phyloP scores from a whole-genome alignment of 768 basidiomycete species.

The Coprinopsis marcescibilis region DNA sequence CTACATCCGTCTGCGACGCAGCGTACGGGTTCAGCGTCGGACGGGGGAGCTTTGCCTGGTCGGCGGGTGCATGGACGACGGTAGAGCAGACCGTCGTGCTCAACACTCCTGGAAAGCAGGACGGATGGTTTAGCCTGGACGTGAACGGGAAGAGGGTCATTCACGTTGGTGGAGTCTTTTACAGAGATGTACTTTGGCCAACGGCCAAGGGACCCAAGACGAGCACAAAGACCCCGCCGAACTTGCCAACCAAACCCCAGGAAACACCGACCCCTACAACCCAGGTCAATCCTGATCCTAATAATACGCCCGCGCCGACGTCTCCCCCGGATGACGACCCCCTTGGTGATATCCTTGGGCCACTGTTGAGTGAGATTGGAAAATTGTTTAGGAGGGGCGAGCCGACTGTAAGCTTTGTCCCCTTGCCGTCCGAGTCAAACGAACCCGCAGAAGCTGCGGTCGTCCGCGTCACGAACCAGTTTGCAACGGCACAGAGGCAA shows the following conservation, averaged over 20 bases:
- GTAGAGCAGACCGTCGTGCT: slow-evolving; percentile 63
- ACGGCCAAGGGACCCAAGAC: too few relatives aligned
- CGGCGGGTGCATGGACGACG: slow-evolving; percentile 62
- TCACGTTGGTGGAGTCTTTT: too few relatives aligned
- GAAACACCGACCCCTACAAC: too few relatives aligned
- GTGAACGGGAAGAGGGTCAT: slow-evolving; percentile 56
- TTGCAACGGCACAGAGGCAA: slow-evolving; percentile 1
- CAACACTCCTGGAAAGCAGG: slow-evolving; percentile 67
- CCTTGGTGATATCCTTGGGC: slow-evolving; percentile 12
- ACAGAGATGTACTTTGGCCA: slow-evolving; percentile 58
- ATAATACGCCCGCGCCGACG: background rate
- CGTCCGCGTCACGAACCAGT: background rate
- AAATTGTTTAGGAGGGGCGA: slow-evolving; percentile 4
- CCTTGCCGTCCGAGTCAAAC: background rate
- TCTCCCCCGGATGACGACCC: slow-evolving; percentile 4
- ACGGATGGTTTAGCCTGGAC: slow-evolving; percentile 59
- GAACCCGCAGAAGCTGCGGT: background rate
- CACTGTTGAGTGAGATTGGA: slow-evolving; percentile 6
- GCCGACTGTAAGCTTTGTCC: too few relatives aligned
- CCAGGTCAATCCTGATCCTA: background rate
- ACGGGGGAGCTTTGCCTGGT: slow-evolving; percentile 63
- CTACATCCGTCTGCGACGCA: slow-evolving; percentile 55
- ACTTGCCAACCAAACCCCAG: too few relatives aligned
- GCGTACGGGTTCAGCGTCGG: slow-evolving; percentile 72
- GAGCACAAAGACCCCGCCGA: too few relatives aligned